Percentiles rank a stretch among this genome's conserved stretches.
Evolutionary conservation across 1,284 basidiomycete species (phyloP).

Genomic region (Rhodofomes roseus): DNA sequence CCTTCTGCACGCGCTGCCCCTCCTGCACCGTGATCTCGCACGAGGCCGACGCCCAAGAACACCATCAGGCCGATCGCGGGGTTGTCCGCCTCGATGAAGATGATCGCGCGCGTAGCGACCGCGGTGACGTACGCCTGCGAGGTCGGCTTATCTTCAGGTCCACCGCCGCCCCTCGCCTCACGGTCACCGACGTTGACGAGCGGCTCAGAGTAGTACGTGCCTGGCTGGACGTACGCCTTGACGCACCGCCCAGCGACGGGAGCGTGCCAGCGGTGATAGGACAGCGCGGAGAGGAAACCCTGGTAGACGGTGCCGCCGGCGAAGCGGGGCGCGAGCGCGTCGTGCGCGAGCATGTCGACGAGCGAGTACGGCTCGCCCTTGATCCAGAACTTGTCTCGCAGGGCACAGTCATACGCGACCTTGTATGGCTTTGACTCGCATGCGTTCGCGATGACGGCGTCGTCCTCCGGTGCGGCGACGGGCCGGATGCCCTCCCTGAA

Average conservation of each 20-base stretch:
- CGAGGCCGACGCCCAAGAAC: conserved; percentile 41
- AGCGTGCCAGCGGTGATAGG: conserved; percentile 43
- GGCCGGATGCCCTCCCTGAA: conserved; percentile 39
- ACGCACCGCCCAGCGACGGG: conserved; percentile 38
- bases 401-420: conserved; percentile 29
- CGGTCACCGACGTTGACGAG: conserved; percentile 14
- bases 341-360: conserved; percentile 35
- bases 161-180: conserved; percentile 9
- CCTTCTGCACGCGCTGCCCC: conserved; percentile 35
- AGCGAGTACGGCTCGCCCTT: conserved; percentile 44
- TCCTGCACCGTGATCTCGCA: conserved; percentile 30
- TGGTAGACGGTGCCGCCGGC: conserved; percentile 41
- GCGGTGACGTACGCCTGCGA: conserved; percentile 37
- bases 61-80: conserved; percentile 36
- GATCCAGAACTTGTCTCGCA: conserved; percentile 39
- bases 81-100: conserved; percentile 39
- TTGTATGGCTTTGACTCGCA: conserved; percentile 46
- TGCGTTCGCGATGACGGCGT: conserved; percentile 35
- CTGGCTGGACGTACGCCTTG: conserved; percentile 32
- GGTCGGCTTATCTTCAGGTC: too few species aligned
- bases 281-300: conserved; percentile 39
- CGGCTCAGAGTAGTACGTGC: conserved; percentile 37
- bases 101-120: conserved; percentile 35
- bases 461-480: conserved; percentile 32
- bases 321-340: conserved; percentile 31